Base-by-base conservation (phyloP, 2,329 filamentous ascomycete genomes). In the Fusarium fujikuroi region DNA sequence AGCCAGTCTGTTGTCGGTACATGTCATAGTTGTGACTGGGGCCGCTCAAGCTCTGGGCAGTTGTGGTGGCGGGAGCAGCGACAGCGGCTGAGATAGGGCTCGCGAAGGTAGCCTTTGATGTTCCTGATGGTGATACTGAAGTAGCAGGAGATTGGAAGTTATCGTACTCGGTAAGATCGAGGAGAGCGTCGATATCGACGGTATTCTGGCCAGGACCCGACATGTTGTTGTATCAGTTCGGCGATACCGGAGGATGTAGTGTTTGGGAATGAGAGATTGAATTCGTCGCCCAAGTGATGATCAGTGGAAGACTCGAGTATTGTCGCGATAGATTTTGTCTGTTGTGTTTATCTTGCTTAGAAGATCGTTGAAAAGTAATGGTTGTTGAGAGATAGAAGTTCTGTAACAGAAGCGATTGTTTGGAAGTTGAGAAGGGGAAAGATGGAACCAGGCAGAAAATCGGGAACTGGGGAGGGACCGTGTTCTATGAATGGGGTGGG, bases 21-120 rank as follows among this genome's bases (percentile, higher is more conserved):
- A 94, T 91, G 79, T 95, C 93, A 86, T 98, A 98, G 83, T 97
- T 94, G 85, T 98, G 95, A 82, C 94, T 97, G 14, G 96, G 95
- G 40, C 91, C 93, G 53, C 90, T 91, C 79, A 95, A 89, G 25
- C 87, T 90, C 37, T 89, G 87, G 70, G 92, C 88, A 61, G 86
- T 84, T 12, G 88, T 82, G 23, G 89, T 81, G 40, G 86, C 83
- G n/a, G 89, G 87, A 9, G 89, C 87, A 63, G 86, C 84, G 47
- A 88, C 83, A 59, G 88, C 87, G 70, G 86, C 84, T 9, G 88
- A 83, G 12, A 87, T 80, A 12, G 88, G 85, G 74, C 85, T 86
- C 49, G 85, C 81, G 75, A 90, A 89, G 37, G 86, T 82, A 39
- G 84, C 82, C 83, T 89, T 92, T 58, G 85, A 84, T n/a, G 84